Evolutionary conservation across 345 rosid species (phyloP).

Genomic region (Lepidium sativum): DNA sequence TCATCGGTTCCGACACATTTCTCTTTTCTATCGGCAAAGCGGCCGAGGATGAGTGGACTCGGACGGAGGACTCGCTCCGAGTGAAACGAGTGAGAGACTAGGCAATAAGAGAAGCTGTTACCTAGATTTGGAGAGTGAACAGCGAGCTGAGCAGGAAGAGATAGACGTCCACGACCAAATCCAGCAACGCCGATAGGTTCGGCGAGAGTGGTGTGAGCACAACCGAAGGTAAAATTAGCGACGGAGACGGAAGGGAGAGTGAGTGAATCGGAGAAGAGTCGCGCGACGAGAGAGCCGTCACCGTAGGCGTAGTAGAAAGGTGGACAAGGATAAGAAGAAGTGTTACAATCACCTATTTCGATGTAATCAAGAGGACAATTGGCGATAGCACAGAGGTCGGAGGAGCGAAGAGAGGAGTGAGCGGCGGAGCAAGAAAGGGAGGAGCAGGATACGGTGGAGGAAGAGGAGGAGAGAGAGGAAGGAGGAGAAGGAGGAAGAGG

Average conservation of each 20-base stretch:
- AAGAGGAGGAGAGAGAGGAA: constrained; percentile 38
- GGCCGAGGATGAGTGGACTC: constrained; percentile 90
- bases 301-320: constrained; percentile 88
- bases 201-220: constrained; percentile 76
- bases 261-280: constrained; percentile 48
- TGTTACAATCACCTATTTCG: constrained; percentile 59
- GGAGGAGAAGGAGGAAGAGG: constrained; percentile 28
- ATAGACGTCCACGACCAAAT: constrained; percentile 79
- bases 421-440: constrained; percentile 77
- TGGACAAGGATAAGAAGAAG: constrained; percentile 55
- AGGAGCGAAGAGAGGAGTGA: constrained; percentile 57
- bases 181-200: constrained; percentile 97
- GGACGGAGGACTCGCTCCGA: constrained; percentile 52
- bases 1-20: constrained; percentile 12
- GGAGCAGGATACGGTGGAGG: constrained; percentile 46
- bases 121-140: constrained; percentile 59
- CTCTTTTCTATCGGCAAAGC: constrained; percentile 40
- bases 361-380: constrained; percentile 73
- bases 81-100: constrained; percentile 83
- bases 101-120: constrained; percentile 74
- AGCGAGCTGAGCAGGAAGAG: constrained; percentile 73
- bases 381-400: constrained; percentile 78
- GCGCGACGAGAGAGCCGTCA: constrained; percentile 77
- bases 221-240: constrained; percentile 73
- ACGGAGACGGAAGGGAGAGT: constrained; percentile 39